Conservation (phyloP, 352 stramenopile genomes). For the Globisporangium abappressorium region DNA sequence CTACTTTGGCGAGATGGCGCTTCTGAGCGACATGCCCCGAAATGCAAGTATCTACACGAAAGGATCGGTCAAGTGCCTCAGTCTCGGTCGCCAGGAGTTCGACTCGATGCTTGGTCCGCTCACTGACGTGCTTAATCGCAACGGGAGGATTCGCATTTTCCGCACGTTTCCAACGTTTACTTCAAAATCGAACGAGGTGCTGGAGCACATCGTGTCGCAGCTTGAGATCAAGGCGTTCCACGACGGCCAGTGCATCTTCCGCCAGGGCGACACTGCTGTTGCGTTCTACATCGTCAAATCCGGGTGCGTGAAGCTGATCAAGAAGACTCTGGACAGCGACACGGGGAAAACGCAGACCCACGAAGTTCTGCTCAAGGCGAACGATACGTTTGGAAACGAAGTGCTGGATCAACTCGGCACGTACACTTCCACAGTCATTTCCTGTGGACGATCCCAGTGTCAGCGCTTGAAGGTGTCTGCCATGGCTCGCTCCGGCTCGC, state of each 20-base stretch:
- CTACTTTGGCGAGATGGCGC: constrained; percentile 92
- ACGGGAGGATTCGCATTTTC: constrained; percentile 69
- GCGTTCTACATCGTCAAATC: constrained; percentile 81
- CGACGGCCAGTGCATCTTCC: constrained; percentile 60
- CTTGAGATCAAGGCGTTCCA: constrained; percentile 80
- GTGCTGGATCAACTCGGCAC: constrained; percentile 47
- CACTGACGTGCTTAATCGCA: constrained; percentile 68
- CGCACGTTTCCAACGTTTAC: constrained; percentile 52
- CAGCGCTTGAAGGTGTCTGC: constrained; percentile 59
- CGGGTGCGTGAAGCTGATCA: constrained; percentile 69
- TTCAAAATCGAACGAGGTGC: constrained; percentile 50
- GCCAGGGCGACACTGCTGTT: constrained; percentile 44
- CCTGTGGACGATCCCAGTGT: constrained; percentile 59
- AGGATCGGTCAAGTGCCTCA: constrained; percentile 65
- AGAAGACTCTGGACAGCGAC: constrained; percentile 30
- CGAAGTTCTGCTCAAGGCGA: constrained; percentile 65
- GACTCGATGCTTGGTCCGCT: constrained; percentile 75
- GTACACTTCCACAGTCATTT: constrained; percentile 58
- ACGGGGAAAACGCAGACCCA: constrained; percentile 32
- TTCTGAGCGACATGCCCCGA: constrained; percentile 86
- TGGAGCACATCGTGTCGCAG: constrained; percentile 70
- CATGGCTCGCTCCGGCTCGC: constrained; percentile 46
- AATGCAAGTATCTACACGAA: constrained; percentile 72
- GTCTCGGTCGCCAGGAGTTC: constrained; percentile 67
- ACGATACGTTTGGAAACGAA: constrained; percentile 73